Evolutionary conservation across 139 green algal genomes (phyloP).

Genomic region (Haematococcus lacustris): DNA sequence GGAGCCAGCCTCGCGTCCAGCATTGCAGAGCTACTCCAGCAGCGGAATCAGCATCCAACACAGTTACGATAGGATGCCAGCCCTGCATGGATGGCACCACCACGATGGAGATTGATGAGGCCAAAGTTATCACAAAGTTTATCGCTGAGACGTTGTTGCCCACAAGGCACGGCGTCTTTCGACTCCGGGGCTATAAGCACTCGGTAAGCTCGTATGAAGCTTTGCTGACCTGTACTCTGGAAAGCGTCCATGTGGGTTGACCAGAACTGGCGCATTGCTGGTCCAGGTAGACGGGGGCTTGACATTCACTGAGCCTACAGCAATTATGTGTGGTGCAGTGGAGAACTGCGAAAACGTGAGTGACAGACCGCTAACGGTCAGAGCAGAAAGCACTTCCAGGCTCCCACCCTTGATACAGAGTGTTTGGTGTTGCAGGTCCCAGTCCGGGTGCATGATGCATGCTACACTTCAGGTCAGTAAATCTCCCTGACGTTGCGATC

Average conservation of each 20-base stretch:
- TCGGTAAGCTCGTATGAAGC: constrained; percentile 61
- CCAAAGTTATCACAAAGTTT: constrained; percentile 53
- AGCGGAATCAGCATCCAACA: no score
- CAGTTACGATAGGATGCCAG: neutral
- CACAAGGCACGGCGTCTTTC: constrained; percentile 74
- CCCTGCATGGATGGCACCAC: neutral
- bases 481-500: no score
- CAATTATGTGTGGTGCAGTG: constrained; percentile 74
- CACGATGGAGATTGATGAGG: neutral
- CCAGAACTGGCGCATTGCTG: no score
- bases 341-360: constrained; percentile 66
- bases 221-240: no score
- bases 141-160: constrained; percentile 89
- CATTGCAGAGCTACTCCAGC: no score
- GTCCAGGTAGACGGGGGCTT: constrained; percentile 68
- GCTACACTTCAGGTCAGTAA: constrained; percentile 88
- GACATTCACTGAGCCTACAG: constrained; percentile 77
- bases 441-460: constrained; percentile 89
- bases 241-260: no score
- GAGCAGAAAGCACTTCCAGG: no score
- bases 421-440: constrained; percentile 65
- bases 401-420: no score
- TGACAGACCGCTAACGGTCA: no score
- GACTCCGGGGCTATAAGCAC: constrained; percentile 85
- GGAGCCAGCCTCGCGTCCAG: no score